phyloP scores from a whole-genome alignment of 257 asterid species.

The Nicotiana otophora region DNA sequence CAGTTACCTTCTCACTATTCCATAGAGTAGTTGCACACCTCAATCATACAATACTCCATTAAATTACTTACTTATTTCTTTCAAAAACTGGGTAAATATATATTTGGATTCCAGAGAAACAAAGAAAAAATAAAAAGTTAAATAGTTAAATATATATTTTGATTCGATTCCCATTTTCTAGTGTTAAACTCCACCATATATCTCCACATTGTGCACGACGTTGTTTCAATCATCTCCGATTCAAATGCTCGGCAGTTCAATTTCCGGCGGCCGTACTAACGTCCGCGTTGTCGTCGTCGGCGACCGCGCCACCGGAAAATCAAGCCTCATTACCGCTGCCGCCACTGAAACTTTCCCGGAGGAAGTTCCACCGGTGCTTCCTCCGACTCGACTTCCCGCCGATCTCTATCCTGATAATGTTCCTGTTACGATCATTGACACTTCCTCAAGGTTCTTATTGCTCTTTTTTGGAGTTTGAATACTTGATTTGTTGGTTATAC shows the following conservation, averaged over 20 bases:
- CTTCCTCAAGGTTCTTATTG: constrained; percentile 70
- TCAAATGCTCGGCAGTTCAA: constrained; percentile 50
- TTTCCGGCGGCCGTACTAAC: constrained; percentile 51
- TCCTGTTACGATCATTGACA: constrained; percentile 76
- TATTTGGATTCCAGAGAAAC: background rate
- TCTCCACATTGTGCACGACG: background rate
- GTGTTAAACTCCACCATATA: background rate
- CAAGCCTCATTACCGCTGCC: constrained; percentile 88
- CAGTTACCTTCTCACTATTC: constrained; percentile 7
- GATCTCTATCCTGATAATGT: constrained; percentile 85
- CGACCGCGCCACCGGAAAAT: constrained; percentile 92
- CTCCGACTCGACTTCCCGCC: constrained; percentile 92
- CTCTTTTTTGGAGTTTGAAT: background rate
- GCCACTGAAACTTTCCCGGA: constrained; percentile 75
- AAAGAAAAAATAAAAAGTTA: background rate
- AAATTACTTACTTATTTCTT: background rate
- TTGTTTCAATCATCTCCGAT: background rate
- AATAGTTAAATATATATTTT: background rate
- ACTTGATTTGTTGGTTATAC: background rate
- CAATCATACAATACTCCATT: constrained; percentile 4
- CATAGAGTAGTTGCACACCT: background rate
- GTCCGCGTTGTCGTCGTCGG: constrained; percentile 92
- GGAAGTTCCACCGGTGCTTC: constrained; percentile 87
- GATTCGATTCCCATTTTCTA: background rate
- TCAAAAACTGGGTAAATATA: background rate